phyloP scores from a whole-genome alignment of 768 basidiomycete genomes.

The Suillus brevipes region DNA sequence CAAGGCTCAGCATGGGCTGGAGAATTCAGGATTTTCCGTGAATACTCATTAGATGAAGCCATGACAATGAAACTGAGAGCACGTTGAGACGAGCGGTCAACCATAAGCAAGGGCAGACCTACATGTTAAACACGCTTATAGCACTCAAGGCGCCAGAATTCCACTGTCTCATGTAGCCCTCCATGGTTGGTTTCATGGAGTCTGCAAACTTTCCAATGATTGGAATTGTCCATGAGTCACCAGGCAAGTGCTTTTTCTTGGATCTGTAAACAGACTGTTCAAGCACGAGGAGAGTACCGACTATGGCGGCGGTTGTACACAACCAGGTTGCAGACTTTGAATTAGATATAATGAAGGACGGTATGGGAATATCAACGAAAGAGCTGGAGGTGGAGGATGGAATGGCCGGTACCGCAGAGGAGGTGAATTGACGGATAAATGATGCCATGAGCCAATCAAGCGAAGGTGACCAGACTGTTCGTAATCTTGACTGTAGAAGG shows the following conservation, averaged over 20 bases:
- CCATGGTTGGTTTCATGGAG: constrained; percentile 87
- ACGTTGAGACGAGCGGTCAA: not conserved
- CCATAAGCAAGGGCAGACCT: constrained; percentile 27
- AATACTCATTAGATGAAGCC: constrained; percentile 89
- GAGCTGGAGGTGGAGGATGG: constrained; percentile 45
- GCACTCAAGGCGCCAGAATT: constrained; percentile 84
- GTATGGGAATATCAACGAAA: constrained; percentile 46
- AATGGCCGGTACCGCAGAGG: constrained; percentile 32
- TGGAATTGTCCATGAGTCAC: constrained; percentile 92
- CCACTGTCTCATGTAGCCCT: constrained; percentile 93
- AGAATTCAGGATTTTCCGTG: constrained; percentile 95
- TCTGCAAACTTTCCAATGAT: constrained; percentile 96
- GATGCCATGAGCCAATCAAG: constrained; percentile 32
- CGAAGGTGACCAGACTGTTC: not conserved
- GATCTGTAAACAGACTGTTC: constrained; percentile 88
- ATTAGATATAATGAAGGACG: constrained; percentile 42
- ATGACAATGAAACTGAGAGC: constrained; percentile 93
- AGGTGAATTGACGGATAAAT: constrained; percentile 29
- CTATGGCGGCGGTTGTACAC: constrained; percentile 66
- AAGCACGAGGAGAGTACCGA: constrained; percentile 74
- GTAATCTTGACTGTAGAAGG: not conserved
- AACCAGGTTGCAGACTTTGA: constrained; percentile 46
- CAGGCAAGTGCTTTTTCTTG: constrained; percentile 89
- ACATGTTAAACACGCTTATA: constrained; percentile 98
- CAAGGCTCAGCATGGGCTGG: constrained; percentile 92